These are phyloP conservation scores for Musa schizocarpa DNA, from an alignment of 176 grass and related monocot genomes.

Conservation along the genomic window DNA sequence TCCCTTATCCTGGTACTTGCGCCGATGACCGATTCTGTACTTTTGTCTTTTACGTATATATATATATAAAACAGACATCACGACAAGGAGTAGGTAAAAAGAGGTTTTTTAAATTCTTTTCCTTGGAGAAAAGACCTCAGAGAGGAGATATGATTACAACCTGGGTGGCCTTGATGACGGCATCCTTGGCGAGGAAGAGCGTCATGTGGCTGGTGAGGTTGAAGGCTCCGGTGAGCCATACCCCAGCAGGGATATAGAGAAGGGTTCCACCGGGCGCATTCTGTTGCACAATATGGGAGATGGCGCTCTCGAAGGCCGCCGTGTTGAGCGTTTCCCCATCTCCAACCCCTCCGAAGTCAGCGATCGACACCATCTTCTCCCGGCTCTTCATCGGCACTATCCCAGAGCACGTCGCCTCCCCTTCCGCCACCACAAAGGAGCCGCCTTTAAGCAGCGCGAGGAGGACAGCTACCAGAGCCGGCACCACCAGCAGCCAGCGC, in stretches of 20 bases:
- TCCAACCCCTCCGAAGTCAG: not conserved
- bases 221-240: conserved; percentile 7
- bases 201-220: conserved; percentile 8
- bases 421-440: not conserved
- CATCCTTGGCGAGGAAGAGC: not conserved
- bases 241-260: not conserved
- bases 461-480: not conserved
- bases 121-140: no score
- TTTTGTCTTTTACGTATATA: no score
- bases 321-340: not conserved
- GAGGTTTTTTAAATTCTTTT: no score
- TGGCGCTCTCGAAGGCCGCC: not conserved
- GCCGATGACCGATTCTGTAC: no score
- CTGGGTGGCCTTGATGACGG: conserved; percentile 2
- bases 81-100: no score
- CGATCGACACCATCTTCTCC: not conserved
- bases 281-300: not conserved
- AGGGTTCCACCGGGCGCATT: not conserved
- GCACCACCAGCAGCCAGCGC: not conserved
- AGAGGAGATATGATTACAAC: not conserved
- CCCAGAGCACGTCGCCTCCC: conserved; percentile 7
- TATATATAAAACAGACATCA: no score
- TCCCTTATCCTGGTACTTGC: no score
- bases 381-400: not conserved
- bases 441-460: not conserved